phyloP scores from a whole-genome alignment of 345 rosid genomes.

The Eucalyptus regnans region DNA sequence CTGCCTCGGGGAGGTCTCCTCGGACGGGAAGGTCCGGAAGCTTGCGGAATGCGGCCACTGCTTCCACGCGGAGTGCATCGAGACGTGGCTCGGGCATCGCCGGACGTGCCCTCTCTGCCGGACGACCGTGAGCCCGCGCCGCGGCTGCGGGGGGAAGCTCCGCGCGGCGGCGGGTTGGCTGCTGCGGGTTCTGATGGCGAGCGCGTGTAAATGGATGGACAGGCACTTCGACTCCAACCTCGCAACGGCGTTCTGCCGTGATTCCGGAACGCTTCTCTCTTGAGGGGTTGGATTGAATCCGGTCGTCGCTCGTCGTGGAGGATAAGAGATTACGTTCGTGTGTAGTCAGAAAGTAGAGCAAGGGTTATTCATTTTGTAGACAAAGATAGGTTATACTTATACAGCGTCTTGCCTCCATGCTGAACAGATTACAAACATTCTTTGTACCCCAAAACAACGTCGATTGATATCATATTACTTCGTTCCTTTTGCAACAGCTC shows the following conservation, averaged over 20 bases:
- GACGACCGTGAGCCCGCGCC: neutral
- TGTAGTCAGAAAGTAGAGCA: neutral
- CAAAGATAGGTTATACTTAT: neutral
- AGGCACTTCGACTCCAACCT: slow-evolving; percentile 4
- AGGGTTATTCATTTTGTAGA: neutral
- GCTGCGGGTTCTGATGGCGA: neutral
- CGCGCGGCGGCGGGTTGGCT: neutral
- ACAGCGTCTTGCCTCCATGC: neutral
- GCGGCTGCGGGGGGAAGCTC: neutral
- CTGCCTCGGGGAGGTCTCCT: neutral
- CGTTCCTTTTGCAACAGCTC: neutral
- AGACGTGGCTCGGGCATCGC: neutral
- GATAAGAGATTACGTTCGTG: neutral
- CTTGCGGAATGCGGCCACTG: neutral
- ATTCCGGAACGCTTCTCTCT: neutral
- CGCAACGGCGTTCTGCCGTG: neutral
- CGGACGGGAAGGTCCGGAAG: neutral
- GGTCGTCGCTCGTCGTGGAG: neutral
- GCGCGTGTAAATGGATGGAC: slow-evolving; percentile 1
- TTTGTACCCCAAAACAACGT: neutral
- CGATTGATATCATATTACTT: neutral
- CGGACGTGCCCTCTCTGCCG: slow-evolving; percentile 1
- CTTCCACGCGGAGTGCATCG: slow-evolving; percentile 4
- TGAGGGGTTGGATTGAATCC: neutral
- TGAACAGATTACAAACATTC: neutral